Base-by-base conservation (phyloP, 257 asterid genomes). In the Paraleonurus japonicus region DNA sequence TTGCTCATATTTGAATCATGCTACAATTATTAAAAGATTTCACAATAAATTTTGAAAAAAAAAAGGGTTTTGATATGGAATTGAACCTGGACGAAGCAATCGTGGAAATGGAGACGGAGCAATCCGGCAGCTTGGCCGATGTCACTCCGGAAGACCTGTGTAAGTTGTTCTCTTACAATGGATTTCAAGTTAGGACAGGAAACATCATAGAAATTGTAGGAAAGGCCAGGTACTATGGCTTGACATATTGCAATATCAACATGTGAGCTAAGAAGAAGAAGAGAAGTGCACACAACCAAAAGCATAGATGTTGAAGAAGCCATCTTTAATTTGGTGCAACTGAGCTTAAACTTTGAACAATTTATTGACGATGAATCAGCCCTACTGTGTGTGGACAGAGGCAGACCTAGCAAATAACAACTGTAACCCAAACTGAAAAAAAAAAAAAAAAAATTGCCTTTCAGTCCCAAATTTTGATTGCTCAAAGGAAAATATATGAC, bases 61-160 rank as follows among this genome's bases (percentile, higher is more conserved):
- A 15, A 13, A 15, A n/a, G 12, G 12, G 11, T 35, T 35, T 35
- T 35, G 11, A 35, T 35, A 35, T 8, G 43, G 2, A 35, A 35
- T 8, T 12, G 2, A 35, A 35, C 63, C 63, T 85, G 95, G 15
- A 83, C 92, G 47, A 84, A 85, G 79, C 96, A 89, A 66, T 89
- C 94, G n/a, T 89, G 94, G 70, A 87, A 89, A 74, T 85, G 90
- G 79, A 89, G 90, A 0, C 90, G 88, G 70, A 89, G 95, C 80
- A 89, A 65, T 27, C 96, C 96, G 20, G 90, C 96, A 68, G 95
- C 96, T 75, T 82, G 90, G 75, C 85, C 88, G 13, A 87, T 78
- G 22, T 87, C 92, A 4, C 78, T 62, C n/a, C 77, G 5, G 77
- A 89, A 82, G 26, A 78, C 92, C 16, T 24, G 66, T 66, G 32